Evolutionary conservation across 805 yeast genomes (phyloP).

Genomic region (Torulaspora delbrueckii): DNA sequence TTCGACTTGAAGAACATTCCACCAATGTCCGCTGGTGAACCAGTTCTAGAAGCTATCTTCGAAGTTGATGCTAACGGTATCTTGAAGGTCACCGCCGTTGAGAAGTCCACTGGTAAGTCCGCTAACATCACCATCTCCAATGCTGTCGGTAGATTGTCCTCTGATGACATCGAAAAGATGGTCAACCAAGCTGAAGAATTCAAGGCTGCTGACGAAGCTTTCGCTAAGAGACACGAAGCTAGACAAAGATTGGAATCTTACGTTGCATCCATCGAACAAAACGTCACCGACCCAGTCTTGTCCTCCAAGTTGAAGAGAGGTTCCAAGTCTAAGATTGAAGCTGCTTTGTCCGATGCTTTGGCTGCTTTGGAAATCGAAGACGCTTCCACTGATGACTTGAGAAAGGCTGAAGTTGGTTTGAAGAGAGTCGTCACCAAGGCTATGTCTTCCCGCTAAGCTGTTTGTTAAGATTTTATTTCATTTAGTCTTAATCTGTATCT

Average conservation of each 20-base stretch:
- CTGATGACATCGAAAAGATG: constrained; percentile 97
- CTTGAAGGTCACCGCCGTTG: constrained; percentile 97
- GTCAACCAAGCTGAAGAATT: constrained; percentile 97
- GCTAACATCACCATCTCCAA: constrained; percentile 98
- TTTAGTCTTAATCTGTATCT: constrained; percentile 20
- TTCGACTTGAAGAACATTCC: constrained; percentile 97
- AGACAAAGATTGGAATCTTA: constrained; percentile 98
- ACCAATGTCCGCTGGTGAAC: constrained; percentile 98
- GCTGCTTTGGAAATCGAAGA: constrained; percentile 97
- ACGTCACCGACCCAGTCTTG: constrained; percentile 96
- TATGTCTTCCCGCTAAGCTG: constrained; percentile 88
- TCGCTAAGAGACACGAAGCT: constrained; percentile 99
- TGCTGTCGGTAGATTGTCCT: constrained; percentile 97
- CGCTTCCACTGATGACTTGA: constrained; percentile 91
- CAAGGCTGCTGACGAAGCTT: constrained; percentile 98
- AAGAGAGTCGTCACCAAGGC: constrained; percentile 99
- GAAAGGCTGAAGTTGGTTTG: constrained; percentile 98
- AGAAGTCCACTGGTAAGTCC: constrained; percentile 97
- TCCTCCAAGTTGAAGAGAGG: constrained; percentile 96
- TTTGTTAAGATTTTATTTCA: constrained; percentile 15
- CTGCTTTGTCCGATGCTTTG: constrained; percentile 96
- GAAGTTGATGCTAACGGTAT: constrained; percentile 99
- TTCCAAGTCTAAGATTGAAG: constrained; percentile 94
- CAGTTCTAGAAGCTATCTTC: constrained; percentile 97
- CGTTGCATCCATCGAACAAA: constrained; percentile 91